Evolutionary conservation across 495 filamentous ascomycete species (phyloP).

Genomic region (Cetradonia linearis): DNA sequence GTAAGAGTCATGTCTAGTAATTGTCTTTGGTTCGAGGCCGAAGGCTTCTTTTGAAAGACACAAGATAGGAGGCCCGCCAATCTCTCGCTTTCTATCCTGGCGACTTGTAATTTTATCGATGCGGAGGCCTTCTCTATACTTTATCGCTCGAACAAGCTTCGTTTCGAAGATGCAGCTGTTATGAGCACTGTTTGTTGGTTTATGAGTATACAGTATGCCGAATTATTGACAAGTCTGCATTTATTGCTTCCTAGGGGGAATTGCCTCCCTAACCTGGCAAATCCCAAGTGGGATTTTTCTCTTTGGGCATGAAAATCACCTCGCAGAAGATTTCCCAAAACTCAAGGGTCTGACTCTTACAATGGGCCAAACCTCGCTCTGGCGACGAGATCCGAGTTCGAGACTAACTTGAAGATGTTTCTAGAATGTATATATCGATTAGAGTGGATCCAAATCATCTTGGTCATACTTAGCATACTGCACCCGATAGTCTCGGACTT

Average conservation of each 20-base stretch:
- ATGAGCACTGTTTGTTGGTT: neutral
- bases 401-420: neutral
- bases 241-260: neutral
- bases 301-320: too few species aligned
- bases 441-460: conserved; percentile 2
- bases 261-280: too few species aligned
- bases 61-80: too few species aligned
- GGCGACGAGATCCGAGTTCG: neutral
- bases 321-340: conserved; percentile 4
- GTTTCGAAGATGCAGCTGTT: neutral
- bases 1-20: too few species aligned
- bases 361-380: neutral
- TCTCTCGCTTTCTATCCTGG: neutral
- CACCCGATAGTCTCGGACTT: neutral
- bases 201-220: neutral
- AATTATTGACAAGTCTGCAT: neutral
- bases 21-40: too few species aligned
- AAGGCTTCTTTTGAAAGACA: neutral
- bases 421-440: neutral
- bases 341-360: neutral
- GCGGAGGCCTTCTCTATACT: conserved; percentile 1
- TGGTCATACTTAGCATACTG: neutral
- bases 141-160: neutral
- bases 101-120: neutral
- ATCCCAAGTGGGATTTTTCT: too few species aligned